Percentiles rank a stretch among this genome's conserved stretches.
Evolutionary conservation across 306 rosid genomes (phyloP).

Genomic region (Sphenostylis stenocarpa): DNA sequence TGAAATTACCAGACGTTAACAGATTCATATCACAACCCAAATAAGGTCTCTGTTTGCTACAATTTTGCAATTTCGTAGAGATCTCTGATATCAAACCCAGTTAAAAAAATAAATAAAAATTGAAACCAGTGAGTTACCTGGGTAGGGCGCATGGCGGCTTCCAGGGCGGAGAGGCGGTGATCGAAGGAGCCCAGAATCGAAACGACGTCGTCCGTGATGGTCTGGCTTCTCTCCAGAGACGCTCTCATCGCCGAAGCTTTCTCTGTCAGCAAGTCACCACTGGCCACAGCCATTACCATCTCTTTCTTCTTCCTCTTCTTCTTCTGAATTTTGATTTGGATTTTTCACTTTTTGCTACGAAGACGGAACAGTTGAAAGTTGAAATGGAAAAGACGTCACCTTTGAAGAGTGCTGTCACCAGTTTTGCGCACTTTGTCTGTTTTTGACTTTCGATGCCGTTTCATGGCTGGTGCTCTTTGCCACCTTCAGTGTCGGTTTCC

Average conservation of each 20-base stretch:
- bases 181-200: slow-evolving; percentile 79
- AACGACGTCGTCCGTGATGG: slow-evolving; percentile 72
- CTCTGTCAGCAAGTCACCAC: slow-evolving; percentile 54
- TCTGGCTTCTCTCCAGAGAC: slow-evolving; percentile 71
- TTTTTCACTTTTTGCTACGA: background rate
- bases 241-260: slow-evolving; percentile 70
- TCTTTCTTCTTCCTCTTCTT: background rate
- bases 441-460: background rate
- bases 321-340: background rate
- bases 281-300: slow-evolving; percentile 51
- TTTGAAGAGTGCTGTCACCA: background rate
- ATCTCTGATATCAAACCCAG: background rate
- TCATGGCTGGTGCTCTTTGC: background rate
- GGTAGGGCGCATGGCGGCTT: slow-evolving; percentile 90
- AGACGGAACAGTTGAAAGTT: background rate
- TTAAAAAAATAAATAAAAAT: background rate
- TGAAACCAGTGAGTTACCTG: slow-evolving; percentile 44
- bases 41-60: background rate
- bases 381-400: background rate
- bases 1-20: no score
- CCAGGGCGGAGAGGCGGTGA: slow-evolving; percentile 86
- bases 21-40: background rate
- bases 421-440: background rate
- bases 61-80: background rate
- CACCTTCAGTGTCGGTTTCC: background rate